A percentile compares a stretch with the other conserved stretches of the same genome.
Conservation (phyloP, 108 stramenopile species). For the Nitzschia sp. region DNA sequence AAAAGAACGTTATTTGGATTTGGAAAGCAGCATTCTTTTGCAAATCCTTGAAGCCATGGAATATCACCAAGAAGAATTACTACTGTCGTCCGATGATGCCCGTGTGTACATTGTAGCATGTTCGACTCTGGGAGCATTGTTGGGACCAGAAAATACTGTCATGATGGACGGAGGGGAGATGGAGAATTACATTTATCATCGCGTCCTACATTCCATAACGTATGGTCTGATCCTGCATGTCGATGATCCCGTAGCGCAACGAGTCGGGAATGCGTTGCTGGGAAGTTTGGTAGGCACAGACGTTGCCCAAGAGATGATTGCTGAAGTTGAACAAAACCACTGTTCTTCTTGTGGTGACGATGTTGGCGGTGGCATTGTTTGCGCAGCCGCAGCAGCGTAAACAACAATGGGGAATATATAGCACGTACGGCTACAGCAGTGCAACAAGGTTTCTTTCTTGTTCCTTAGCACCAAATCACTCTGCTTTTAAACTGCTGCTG, state of each 20-base stretch:
- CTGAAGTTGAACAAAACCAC: conserved; percentile 3
- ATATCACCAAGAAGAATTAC: conserved; percentile 5
- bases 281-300: conserved; percentile 4
- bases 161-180: neutral
- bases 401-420: no score
- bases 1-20: neutral
- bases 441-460: no score
- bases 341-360: no score
- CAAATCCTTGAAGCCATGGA: conserved; percentile 9
- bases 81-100: neutral
- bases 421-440: no score
- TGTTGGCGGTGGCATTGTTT: neutral
- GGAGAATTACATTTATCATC: conserved; percentile 5
- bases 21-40: conserved; percentile 3
- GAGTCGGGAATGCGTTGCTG: conserved; percentile 7
- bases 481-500: no score
- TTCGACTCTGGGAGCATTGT: conserved; percentile 7
- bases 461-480: no score
- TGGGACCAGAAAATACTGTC: conserved; percentile 1
- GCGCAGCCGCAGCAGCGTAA: conserved; percentile 14
- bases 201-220: neutral
- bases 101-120: conserved; percentile 17
- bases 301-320: conserved; percentile 7
- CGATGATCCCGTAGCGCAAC: conserved; percentile 14
- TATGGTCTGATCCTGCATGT: conserved; percentile 6